Percentiles rank a stretch among this genome's conserved stretches.
These are phyloP conservation scores for Kluyveromyces aestuarii DNA, from an alignment of 805 yeast species.

Conservation along the genomic window DNA sequence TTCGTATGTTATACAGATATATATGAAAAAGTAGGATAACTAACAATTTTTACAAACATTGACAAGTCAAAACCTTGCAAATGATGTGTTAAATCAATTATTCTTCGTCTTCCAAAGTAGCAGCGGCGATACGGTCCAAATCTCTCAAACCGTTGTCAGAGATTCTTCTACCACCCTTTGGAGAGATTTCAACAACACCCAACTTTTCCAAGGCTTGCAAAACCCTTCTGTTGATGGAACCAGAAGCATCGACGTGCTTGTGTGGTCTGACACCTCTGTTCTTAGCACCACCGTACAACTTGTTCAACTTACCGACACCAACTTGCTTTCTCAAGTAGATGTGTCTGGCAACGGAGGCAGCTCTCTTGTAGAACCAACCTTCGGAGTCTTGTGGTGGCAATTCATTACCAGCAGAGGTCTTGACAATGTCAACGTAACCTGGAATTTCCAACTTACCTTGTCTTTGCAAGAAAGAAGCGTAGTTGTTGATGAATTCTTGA, in stretches of 20 bases:
- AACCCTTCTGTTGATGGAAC: conserved; percentile 98
- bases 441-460: conserved; percentile 99
- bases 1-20: conserved; percentile 4
- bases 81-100: conserved; percentile 11
- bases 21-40: conserved; percentile 1
- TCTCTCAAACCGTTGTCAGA: conserved; percentile 99
- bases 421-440: conserved; percentile 99
- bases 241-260: conserved; percentile 98
- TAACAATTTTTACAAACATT: background rate
- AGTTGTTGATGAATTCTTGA: conserved; percentile 98
- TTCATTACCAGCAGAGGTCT: conserved; percentile 98
- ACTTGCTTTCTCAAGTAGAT: conserved; percentile 98
- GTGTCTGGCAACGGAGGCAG: conserved; percentile 99
- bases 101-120: conserved; percentile 90
- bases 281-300: conserved; percentile 97
- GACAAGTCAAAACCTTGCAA: background rate
- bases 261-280: conserved; percentile 99
- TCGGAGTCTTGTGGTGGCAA: conserved; percentile 99
- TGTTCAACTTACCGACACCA: conserved; percentile 99
- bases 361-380: conserved; percentile 99
- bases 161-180: conserved; percentile 99
- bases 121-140: conserved; percentile 99
- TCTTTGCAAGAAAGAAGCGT: conserved; percentile 99
- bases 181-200: conserved; percentile 92
- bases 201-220: conserved; percentile 97